Evolutionary conservation across 371 early-diverging fungal species (phyloP), one percentile per base, ranked within the genome.

Genomic region (Apophysomyces elegans): DNA sequence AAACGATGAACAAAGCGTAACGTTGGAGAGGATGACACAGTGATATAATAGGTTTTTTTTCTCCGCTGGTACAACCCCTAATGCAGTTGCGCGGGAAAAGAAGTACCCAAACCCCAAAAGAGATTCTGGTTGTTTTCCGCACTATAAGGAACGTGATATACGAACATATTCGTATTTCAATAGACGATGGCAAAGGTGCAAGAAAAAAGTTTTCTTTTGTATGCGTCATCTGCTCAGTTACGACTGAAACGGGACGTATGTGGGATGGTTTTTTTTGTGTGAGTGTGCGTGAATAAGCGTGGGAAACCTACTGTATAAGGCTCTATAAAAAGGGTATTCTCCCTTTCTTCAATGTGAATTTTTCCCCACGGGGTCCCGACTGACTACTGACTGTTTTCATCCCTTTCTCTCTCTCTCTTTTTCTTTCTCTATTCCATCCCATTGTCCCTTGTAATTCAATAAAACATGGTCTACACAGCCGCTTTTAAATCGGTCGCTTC

Each of bases 401-500:
- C 32, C 32, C 32, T 26, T 2, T 26, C 32, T 26, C 32, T 26
- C 32, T 26, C 32, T 26, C 32, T 26, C 32, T 43, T 56, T n/a
- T 41, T 39, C 21, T 37, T 44, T 58, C 46, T 64, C 44, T 58
- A 37, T 65, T 56, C 44, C 41, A 45, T 58, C 32, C 37, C 41
- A 65, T 12, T 5, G 32, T 26, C 50, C 37, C 21, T n/a, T 14
- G 1, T 50, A n/a, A 50, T 7, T 21, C 9, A 50, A 5, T 21
- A 18, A 16, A 50, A 9, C 54, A 50, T 50, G 54, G 54, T 50
- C 54, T 50, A 50, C 21, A 26, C 54, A 18, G 21, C 54, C 11
- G 21, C 54, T 50, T 50, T 50, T 26, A 50, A 21, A 21, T 21
- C n/a, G n/a, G 5, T 50, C 21, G 54, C 54, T 21, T 50, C 54